These are phyloP conservation scores for Cercospora citrullina DNA, from an alignment of 2,329 filamentous ascomycete genomes.

Conservation along the genomic window DNA sequence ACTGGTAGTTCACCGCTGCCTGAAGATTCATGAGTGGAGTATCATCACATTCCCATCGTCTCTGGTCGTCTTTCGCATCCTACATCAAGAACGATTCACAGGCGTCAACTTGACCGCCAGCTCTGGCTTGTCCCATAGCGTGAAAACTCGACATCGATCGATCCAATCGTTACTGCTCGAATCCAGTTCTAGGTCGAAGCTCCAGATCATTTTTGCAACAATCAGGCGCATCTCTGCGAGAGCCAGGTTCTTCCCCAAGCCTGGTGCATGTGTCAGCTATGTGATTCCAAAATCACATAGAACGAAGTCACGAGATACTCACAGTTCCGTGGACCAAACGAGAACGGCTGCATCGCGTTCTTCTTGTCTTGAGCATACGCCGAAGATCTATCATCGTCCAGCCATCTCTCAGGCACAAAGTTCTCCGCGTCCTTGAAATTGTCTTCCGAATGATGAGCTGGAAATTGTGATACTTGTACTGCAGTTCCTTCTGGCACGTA, in stretches of 20 bases:
- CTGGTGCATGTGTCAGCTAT: conserved; percentile 26
- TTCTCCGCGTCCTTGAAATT: conserved; percentile 33
- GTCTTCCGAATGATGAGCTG: conserved; percentile 27
- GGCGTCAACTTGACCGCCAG: conserved; percentile 28
- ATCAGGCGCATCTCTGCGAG: conserved; percentile 43
- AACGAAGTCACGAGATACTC: not conserved
- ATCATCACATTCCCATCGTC: not conserved
- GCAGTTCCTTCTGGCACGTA: conserved; percentile 35
- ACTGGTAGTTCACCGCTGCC: not conserved
- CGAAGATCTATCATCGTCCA: conserved; percentile 21
- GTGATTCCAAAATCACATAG: no score
- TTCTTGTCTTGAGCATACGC: conserved; percentile 35
- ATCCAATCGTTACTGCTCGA: conserved; percentile 13
- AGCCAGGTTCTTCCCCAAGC: conserved; percentile 36
- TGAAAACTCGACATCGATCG: conserved; percentile 13
- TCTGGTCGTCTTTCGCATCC: not conserved
- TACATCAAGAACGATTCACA: conserved; percentile 19
- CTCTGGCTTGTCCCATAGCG: conserved; percentile 33
- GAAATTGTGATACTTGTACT: conserved; percentile 30
- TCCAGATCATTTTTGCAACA: conserved; percentile 43
- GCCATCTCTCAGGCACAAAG: conserved; percentile 38
- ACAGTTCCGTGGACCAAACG: conserved; percentile 36
- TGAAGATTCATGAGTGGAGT: not conserved
- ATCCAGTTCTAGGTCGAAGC: conserved; percentile 42
- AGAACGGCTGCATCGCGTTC: conserved; percentile 36